phyloP scores from a whole-genome alignment of 805 yeast species.

The Kluyveromyces dobzhanskii region DNA sequence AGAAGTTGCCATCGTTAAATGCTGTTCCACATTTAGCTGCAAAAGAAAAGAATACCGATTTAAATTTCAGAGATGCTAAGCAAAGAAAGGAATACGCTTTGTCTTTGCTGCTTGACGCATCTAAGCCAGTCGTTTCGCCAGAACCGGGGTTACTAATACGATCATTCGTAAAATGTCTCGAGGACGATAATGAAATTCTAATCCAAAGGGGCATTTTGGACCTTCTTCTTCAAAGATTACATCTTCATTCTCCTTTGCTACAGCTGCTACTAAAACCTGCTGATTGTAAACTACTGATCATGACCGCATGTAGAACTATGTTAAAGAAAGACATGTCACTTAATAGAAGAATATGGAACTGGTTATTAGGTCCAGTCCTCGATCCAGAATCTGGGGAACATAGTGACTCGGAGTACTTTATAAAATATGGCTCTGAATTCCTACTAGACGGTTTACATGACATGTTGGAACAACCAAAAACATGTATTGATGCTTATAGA shows the following conservation, averaged over 20 bases:
- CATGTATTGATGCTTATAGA: slow-evolving; percentile 42
- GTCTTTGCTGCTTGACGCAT: slow-evolving; percentile 36
- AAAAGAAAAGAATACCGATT: slow-evolving; percentile 8
- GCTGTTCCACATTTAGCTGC: slow-evolving; percentile 26
- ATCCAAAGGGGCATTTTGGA: slow-evolving; percentile 89
- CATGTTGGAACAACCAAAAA: slow-evolving; percentile 31
- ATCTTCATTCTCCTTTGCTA: slow-evolving; percentile 52
- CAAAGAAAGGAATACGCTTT: slow-evolving; percentile 29
- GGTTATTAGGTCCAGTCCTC: slow-evolving; percentile 70
- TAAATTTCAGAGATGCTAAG: slow-evolving; percentile 13
- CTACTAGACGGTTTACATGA: slow-evolving; percentile 47
- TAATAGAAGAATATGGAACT: slow-evolving; percentile 87
- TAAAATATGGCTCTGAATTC: slow-evolving; percentile 42
- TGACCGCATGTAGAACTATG: slow-evolving; percentile 60
- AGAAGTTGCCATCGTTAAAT: slow-evolving; percentile 53
- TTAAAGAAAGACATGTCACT: slow-evolving; percentile 86
- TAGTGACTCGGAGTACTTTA: slow-evolving; percentile 39
- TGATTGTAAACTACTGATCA: slow-evolving; percentile 52
- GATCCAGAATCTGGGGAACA: slow-evolving; percentile 7
- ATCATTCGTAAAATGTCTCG: slow-evolving; percentile 63
- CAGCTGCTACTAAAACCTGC: slow-evolving; percentile 37
- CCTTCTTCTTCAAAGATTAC: slow-evolving; percentile 57
- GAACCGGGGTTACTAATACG: slow-evolving; percentile 73
- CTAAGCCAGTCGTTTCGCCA: slow-evolving; percentile 56
- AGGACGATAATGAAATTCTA: slow-evolving; percentile 54